Base-by-base conservation (phyloP, 805 yeast genomes). In the Starmerella etchellsii region DNA sequence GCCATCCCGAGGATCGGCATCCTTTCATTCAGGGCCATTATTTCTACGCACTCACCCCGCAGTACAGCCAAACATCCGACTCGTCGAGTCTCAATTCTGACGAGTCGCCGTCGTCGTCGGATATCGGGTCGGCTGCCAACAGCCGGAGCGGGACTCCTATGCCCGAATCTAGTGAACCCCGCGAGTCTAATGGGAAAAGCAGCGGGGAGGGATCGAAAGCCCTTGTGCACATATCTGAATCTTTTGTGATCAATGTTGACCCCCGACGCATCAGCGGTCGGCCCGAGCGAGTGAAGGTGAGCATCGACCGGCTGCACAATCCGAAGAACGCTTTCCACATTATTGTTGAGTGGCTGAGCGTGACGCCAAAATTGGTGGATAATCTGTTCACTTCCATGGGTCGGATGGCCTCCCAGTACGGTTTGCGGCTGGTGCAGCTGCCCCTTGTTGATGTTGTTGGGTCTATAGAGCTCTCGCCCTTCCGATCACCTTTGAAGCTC, bases 281-380 rank as follows among this genome's bases (percentile, higher is more conserved):
- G 41, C 79, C 80, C 0, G 98, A 91, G 51, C 59, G 76, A 2
- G 66, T 85, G 34, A 74, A 76, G 5, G 84, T 91, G 1, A 96
- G 88, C 60, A 82, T 83, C 54, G 99, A 91, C 56, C 70, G 78
- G 33, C 87, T 87, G 3, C 95, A 85, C 57, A 88, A 87, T 55
- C 95, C 96, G 0, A 88, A 81, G 50, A 94, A 87, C 53, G 87
- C 96, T 55, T 91, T 78, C 63, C 97, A 88, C 54, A 70, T 91
- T 25, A 67, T 95, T 35, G 59, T 88, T 13, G 96, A 91, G 56
- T 91, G 99, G 99, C 63, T 88, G 25, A 83, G 81, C 45, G 76
- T 94, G 0, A 84, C 97, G 0, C 80, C 94, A 2, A 81, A 81
- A 55, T 63, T 82, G 25, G 74, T 83, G 37, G 95, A 85, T 43